Conservation (phyloP, 192 early-diverging fungal genomes). For the Backusella tuberculispora region DNA sequence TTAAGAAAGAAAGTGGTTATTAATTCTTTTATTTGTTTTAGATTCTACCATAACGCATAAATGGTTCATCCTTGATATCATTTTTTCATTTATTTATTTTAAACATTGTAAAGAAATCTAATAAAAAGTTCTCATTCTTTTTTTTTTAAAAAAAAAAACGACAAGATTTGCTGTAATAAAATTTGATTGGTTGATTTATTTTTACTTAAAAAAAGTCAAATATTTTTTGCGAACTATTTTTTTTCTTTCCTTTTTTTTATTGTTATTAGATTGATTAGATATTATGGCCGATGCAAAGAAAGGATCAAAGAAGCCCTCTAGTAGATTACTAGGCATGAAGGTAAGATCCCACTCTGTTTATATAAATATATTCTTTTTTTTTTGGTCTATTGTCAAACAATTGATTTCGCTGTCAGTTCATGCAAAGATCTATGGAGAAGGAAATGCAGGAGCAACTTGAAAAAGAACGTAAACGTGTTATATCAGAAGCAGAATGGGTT, state of each 20-base stretch:
- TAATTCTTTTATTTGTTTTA: not conserved
- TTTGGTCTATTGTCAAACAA: not conserved
- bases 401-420: slow-evolving; percentile 18
- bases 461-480: slow-evolving; percentile 26
- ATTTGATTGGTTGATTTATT: not conserved
- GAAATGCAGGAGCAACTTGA: slow-evolving; percentile 29
- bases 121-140: too few species aligned
- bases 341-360: not conserved
- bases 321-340: slow-evolving; percentile 25
- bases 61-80: too few species aligned
- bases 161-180: too few species aligned
- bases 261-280: not conserved
- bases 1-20: too few species aligned
- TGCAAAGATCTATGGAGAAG: slow-evolving; percentile 28
- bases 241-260: not conserved
- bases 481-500: slow-evolving; percentile 30
- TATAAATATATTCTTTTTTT: not conserved
- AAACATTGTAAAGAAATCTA: too few species aligned
- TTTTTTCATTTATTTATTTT: too few species aligned
- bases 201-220: slow-evolving; percentile 7
- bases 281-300: slow-evolving; percentile 1
- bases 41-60: not conserved
- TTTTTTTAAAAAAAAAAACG: too few species aligned
- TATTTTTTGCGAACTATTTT: not conserved
- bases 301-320: slow-evolving; percentile 26